Evolutionary conservation across 1,139 yeast genomes (phyloP), one percentile per base, ranked within the genome.

Genomic region (Meyerozyma guilliermondii): DNA sequence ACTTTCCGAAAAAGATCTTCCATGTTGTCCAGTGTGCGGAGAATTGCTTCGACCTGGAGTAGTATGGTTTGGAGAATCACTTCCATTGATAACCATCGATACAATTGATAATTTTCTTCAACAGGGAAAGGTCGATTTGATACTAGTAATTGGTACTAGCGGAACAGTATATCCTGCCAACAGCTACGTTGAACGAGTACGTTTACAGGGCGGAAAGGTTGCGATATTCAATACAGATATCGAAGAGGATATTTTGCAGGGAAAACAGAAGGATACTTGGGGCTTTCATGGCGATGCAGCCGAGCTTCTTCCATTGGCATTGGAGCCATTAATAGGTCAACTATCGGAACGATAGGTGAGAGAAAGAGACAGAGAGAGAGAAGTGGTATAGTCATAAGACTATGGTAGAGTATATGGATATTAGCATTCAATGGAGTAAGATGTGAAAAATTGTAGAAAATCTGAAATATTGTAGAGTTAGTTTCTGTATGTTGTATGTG

Each of bases 101-200:
- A 65, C 65, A 33, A 87, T 88, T 5, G 96, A 88, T 62, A 78
- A 75, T 39, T 88, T 85, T 51, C 72, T 87, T n/a, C 76, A 80
- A 46, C 62, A 66, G 17, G 71, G 62, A 7, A 66, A 69, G 9
- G 83, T 86, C 17, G 96, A 88, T 55, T 63, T 88, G 54, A 80
- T 88, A 4, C 63, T 88, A 41, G 95, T 89, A 4, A 78, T 88
- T 14, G 96, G 96, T 1, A 87, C 96, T 2, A 82, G 92, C 30
- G 89, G 92, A 3, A 71, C 82, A 0, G 91, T 86, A 1, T 88
- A 94, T 81, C 96, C 96, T 1, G 95, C 96, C 2, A 88, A 91
- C 46, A 87, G 95, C 22, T 88, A 86, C 57, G 92, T 88, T 20
- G 95, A 88, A 48, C 68, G 91, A 49, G 87, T 86, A 2, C 70